phyloP scores from a whole-genome alignment of 2,329 filamentous ascomycete species.

The Talaromyces sp. region DNA sequence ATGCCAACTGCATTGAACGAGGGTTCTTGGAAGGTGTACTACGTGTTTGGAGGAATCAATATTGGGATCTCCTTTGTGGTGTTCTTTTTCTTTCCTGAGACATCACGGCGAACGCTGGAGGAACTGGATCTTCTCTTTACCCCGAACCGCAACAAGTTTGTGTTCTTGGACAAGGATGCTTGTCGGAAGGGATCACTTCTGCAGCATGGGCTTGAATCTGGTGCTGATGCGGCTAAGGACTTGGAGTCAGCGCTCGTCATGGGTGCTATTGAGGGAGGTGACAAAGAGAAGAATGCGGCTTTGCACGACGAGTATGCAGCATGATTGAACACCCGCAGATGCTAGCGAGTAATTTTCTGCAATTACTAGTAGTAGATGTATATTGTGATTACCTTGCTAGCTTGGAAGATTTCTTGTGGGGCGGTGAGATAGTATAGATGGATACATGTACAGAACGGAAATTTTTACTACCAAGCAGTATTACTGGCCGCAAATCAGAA shows the following conservation, averaged over 20 bases:
- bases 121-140: conserved; percentile 3
- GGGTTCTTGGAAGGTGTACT: conserved; percentile 49
- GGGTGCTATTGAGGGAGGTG: not conserved
- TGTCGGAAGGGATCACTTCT: conserved; percentile 1
- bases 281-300: not conserved
- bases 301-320: not conserved
- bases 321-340: no score
- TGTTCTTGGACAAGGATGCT: conserved; percentile 2
- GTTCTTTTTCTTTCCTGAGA: conserved; percentile 33
- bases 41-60: conserved; percentile 40
- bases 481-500: no score
- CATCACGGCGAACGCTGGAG: conserved; percentile 1
- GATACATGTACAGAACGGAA: no score
- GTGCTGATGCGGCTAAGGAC: not conserved
- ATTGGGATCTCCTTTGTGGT: conserved; percentile 26
- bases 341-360: no score
- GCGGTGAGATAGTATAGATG: no score
- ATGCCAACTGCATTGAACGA: conserved; percentile 24
- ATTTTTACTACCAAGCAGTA: no score
- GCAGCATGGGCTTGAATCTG: not conserved
- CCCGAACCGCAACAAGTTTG: not conserved
- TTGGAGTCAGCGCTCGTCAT: not conserved
- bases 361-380: no score
- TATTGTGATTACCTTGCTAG: no score
- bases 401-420: no score